phyloP scores from a whole-genome alignment of 192 early-diverging fungal species.

The Paraglomus occultum region DNA sequence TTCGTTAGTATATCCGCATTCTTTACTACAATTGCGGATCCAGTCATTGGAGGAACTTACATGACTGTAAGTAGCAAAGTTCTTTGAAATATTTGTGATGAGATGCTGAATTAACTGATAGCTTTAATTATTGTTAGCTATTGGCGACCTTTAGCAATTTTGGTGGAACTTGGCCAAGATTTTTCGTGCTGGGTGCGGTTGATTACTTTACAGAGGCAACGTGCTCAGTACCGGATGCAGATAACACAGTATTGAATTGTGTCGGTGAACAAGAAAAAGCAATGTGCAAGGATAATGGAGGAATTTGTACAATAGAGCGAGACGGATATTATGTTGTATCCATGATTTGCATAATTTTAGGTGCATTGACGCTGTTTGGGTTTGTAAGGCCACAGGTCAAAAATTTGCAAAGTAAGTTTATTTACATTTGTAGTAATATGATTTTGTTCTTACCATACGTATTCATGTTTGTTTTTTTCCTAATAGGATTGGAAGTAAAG shows the following conservation, averaged over 20 bases:
- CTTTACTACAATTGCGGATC: constrained; percentile 94
- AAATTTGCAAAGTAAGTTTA: constrained; percentile 33
- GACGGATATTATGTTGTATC: constrained; percentile 92
- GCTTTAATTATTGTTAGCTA: constrained; percentile 42
- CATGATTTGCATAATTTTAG: constrained; percentile 66
- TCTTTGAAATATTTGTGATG: constrained; percentile 7
- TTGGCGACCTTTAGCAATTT: constrained; percentile 95
- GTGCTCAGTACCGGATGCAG: constrained; percentile 53
- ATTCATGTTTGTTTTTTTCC: no score
- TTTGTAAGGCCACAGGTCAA: constrained; percentile 63
- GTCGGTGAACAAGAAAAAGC: constrained; percentile 58
- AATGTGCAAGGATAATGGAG: constrained; percentile 61
- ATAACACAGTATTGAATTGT: constrained; percentile 53
- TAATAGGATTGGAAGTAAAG: no score
- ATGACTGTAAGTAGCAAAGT: constrained; percentile 58
- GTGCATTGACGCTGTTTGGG: constrained; percentile 52
- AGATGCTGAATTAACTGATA: not conserved
- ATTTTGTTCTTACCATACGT: no score
- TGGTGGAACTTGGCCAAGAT: constrained; percentile 96
- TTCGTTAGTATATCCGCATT: constrained; percentile 96
- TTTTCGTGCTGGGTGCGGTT: constrained; percentile 89
- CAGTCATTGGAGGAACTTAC: constrained; percentile 88
- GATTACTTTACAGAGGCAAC: constrained; percentile 84
- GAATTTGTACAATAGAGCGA: constrained; percentile 61
- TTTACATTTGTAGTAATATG: not conserved